Percentiles rank a stretch among this genome's conserved stretches.
Conservation (phyloP, 129 eudicot species). For the Escallonia herrerae region DNA sequence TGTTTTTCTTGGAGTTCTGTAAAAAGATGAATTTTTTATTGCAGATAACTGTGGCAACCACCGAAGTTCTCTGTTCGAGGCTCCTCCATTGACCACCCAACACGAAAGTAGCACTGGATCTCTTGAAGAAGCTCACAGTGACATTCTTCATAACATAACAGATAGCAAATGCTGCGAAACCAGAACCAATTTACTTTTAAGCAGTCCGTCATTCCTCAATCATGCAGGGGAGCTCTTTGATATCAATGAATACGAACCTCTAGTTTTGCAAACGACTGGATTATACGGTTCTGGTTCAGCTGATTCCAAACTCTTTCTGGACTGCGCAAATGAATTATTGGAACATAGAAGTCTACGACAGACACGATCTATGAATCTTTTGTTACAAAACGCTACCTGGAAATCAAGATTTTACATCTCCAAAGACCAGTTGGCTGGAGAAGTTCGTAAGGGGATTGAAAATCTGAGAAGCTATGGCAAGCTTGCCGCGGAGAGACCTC, state of each 20-base stretch:
- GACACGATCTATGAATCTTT: slow-evolving; percentile 10
- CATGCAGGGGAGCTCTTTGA: slow-evolving; percentile 26
- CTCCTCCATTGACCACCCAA: slow-evolving; percentile 4
- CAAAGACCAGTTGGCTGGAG: slow-evolving; percentile 25
- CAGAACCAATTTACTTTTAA: slow-evolving; percentile 17
- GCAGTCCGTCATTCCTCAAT: slow-evolving; percentile 22
- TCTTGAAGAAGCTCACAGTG: slow-evolving; percentile 7
- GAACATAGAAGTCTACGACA: slow-evolving; percentile 26
- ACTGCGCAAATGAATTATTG: slow-evolving; percentile 50
- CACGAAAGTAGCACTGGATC: not conserved
- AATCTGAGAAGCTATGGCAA: slow-evolving; percentile 28
- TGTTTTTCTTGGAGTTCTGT: too few relatives aligned
- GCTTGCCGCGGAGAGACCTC: slow-evolving; percentile 10
- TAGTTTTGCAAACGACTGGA: slow-evolving; percentile 17
- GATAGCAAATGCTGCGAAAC: slow-evolving; percentile 15
- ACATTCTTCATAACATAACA: not conserved
- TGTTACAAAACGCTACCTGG: slow-evolving; percentile 9
- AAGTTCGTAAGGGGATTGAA: slow-evolving; percentile 40
- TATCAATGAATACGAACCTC: slow-evolving; percentile 13
- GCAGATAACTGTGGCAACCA: slow-evolving; percentile 26
- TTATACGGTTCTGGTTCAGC: slow-evolving; percentile 16
- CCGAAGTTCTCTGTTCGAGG: slow-evolving; percentile 15
- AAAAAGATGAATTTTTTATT: not conserved
- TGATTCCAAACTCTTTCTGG: slow-evolving; percentile 25
- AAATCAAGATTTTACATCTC: slow-evolving; percentile 20